A percentile compares a stretch with the other conserved stretches of the same genome.
Conservation (phyloP, 1,284 basidiomycete species). For the Schizophyllum commune region DNA sequence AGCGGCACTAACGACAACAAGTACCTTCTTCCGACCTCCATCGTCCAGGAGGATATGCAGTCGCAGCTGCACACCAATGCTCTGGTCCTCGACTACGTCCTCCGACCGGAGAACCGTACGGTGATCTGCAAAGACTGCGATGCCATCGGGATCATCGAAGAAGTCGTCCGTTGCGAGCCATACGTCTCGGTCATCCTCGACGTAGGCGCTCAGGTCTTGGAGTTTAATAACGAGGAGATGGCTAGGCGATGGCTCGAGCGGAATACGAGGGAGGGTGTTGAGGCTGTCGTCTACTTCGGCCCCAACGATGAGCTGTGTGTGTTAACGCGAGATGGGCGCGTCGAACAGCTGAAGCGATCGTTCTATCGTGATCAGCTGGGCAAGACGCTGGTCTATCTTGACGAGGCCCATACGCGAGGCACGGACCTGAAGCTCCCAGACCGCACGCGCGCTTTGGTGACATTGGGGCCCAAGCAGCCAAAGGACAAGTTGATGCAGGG, state of each 20-base stretch:
- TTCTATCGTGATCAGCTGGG: conserved; percentile 33
- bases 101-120: conserved; percentile 34
- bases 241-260: conserved; percentile 32
- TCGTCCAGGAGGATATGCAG: conserved; percentile 33
- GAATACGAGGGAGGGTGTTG: conserved; percentile 14
- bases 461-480: conserved; percentile 43
- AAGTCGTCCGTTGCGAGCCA: conserved; percentile 25
- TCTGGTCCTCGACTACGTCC: conserved; percentile 35
- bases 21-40: conserved; percentile 39
- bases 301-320: conserved; percentile 34
- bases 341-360: conserved; percentile 34
- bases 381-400: conserved; percentile 44
- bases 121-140: conserved; percentile 23
- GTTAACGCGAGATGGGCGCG: conserved; percentile 28
- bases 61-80: conserved; percentile 43
- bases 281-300: conserved; percentile 42
- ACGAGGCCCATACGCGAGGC: conserved; percentile 51
- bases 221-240: conserved; percentile 36
- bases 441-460: conserved; percentile 39
- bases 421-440: conserved; percentile 47
- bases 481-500: conserved; percentile 51
- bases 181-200: conserved; percentile 43
- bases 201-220: conserved; percentile 51
- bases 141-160: conserved; percentile 24
- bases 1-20: conserved; percentile 50